Evolutionary conservation across 495 filamentous ascomycete genomes (phyloP).

Genomic region (Pseudomonodictys pantanalensis): DNA sequence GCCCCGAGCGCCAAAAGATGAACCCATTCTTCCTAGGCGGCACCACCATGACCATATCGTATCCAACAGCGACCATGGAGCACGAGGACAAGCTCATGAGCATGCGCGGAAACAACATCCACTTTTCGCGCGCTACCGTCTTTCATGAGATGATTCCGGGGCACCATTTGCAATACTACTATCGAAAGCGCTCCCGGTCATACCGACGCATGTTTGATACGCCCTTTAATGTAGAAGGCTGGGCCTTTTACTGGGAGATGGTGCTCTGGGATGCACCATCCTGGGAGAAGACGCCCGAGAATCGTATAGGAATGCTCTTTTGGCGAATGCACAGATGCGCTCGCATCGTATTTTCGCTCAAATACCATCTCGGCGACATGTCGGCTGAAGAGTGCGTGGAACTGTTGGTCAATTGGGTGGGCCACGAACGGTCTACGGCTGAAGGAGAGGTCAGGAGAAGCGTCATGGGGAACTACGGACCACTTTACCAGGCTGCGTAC

Average conservation of each 20-base stretch:
- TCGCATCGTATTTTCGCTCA: conserved; percentile 52
- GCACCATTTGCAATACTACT: conserved; percentile 51
- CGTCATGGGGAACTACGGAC: conserved; percentile 40
- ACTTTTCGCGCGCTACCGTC: conserved; percentile 48
- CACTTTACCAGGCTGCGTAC: conserved; percentile 54
- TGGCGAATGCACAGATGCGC: conserved; percentile 53
- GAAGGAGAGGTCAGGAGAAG: conserved; percentile 53
- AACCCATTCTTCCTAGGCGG: conserved; percentile 55
- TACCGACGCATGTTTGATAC: conserved; percentile 51
- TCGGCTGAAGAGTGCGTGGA: conserved; percentile 51
- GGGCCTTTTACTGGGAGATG: conserved; percentile 57
- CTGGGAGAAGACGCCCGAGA: conserved; percentile 45
- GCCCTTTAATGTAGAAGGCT: conserved; percentile 55
- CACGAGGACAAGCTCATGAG: conserved; percentile 53
- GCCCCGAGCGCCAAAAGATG: conserved; percentile 43
- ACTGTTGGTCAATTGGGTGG: conserved; percentile 41
- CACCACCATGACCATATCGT: conserved; percentile 48
- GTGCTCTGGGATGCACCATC: conserved; percentile 40
- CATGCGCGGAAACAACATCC: conserved; percentile 53
- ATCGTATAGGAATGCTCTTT: conserved; percentile 52
- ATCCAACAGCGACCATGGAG: conserved; percentile 49
- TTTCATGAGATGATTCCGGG: conserved; percentile 55
- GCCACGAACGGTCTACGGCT: conserved; percentile 55
- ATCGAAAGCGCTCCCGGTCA: conserved; percentile 43
- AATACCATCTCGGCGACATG: conserved; percentile 51